Evolutionary conservation across 1,139 yeast genomes (phyloP).

Genomic region (Hemisphaericaspora xylanilytica): DNA sequence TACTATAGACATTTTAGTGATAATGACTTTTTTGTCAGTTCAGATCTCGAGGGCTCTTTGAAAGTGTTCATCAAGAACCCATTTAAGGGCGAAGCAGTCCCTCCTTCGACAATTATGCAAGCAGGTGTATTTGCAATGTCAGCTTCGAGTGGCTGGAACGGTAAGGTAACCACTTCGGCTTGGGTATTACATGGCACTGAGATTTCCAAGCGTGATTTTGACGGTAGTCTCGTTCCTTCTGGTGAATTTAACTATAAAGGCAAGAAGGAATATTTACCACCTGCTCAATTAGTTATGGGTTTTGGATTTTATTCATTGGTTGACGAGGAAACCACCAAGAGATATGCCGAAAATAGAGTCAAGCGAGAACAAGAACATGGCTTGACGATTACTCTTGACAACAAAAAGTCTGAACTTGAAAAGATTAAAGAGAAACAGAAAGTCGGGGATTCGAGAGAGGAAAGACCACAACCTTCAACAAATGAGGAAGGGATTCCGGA

Average conservation of each 20-base stretch:
- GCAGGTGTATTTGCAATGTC: slow-evolving; percentile 84
- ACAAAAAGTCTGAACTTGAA: slow-evolving; percentile 34
- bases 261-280: slow-evolving; percentile 67
- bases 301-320: slow-evolving; percentile 76
- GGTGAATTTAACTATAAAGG: slow-evolving; percentile 62
- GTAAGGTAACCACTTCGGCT: slow-evolving; percentile 74
- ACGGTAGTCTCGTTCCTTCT: slow-evolving; percentile 59
- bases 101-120: slow-evolving; percentile 85
- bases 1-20: slow-evolving; percentile 74
- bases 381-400: slow-evolving; percentile 37
- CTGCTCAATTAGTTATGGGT: slow-evolving; percentile 86
- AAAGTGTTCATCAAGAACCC: slow-evolving; percentile 83
- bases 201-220: slow-evolving; percentile 66
- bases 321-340: slow-evolving; percentile 50
- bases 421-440: slow-evolving; percentile 15
- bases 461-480: slow-evolving; percentile 12
- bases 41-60: slow-evolving; percentile 73
- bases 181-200: slow-evolving; percentile 75
- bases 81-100: slow-evolving; percentile 54
- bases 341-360: slow-evolving; percentile 36
- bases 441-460: slow-evolving; percentile 13
- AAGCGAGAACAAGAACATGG: slow-evolving; percentile 48
- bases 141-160: slow-evolving; percentile 89
- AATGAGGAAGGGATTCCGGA: slow-evolving; percentile 6
- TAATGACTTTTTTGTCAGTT: slow-evolving; percentile 68